Evolutionary conservation across 2,329 filamentous ascomycete species (phyloP).

Genomic region (Geoglossum cookeanum): DNA sequence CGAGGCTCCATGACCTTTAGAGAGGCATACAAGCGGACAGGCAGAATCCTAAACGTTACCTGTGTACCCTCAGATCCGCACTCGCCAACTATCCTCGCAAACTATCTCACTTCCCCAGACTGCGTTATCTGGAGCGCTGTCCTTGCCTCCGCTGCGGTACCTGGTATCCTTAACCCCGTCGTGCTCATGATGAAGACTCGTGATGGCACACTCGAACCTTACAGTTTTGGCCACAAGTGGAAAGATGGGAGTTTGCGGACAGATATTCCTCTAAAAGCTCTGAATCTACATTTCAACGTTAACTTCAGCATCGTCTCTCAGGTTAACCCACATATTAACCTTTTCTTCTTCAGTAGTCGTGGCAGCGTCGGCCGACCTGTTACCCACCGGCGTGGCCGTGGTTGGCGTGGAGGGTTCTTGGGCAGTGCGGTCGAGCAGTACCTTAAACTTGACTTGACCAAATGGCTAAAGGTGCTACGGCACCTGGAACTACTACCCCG

Average conservation of each 20-base stretch:
- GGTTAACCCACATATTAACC: conserved; percentile 93
- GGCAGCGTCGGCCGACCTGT: conserved; percentile 85
- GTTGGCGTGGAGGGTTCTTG: conserved; percentile 90
- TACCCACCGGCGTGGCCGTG: conserved; percentile 78
- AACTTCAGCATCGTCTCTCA: conserved; percentile 81
- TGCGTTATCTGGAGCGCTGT: conserved; percentile 98
- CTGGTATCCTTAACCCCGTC: conserved; percentile 85
- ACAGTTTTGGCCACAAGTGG: conserved; percentile 98
- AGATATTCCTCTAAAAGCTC: conserved; percentile 81
- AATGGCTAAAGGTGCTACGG: conserved; percentile 89
- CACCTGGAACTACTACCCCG: conserved; percentile 83
- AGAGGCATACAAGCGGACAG: conserved; percentile 85
- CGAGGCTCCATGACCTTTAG: conserved; percentile 82
- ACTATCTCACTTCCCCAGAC: conserved; percentile 87
- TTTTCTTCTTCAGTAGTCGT: conserved; percentile 95
- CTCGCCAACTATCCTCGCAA: conserved; percentile 77
- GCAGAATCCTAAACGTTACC: conserved; percentile 84
- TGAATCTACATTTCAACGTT: conserved; percentile 96
- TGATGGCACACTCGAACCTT: conserved; percentile 62
- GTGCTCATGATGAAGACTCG: conserved; percentile 77
- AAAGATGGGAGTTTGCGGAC: conserved; percentile 90
- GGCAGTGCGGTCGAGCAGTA: conserved; percentile 87
- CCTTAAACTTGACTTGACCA: conserved; percentile 87
- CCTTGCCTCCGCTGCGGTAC: conserved; percentile 82
- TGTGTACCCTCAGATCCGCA: conserved; percentile 94